These are phyloP conservation scores for Endocladia muricata DNA, from an alignment of 31 red algal species.

Conservation along the genomic window DNA sequence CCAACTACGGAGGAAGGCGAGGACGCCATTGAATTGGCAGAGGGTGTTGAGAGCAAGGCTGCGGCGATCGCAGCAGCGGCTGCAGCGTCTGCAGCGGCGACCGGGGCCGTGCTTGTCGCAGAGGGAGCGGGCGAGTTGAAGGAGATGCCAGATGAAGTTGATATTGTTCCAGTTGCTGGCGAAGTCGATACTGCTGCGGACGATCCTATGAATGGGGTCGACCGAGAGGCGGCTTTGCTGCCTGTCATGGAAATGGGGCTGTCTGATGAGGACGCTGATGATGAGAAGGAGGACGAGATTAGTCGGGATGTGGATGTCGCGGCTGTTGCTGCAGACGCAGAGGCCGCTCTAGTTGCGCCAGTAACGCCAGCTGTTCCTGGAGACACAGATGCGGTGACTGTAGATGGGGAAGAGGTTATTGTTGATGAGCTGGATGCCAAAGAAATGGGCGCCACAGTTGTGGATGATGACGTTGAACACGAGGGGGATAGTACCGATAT, in stretches of 20 bases:
- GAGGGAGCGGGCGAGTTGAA: neutral
- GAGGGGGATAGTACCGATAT: no score
- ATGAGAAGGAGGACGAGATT: no score
- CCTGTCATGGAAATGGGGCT: no score
- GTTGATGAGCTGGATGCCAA: neutral
- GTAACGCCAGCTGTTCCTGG: no score
- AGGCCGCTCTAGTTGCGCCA: neutral
- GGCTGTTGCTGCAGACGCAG: neutral
- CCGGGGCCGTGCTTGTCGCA: neutral
- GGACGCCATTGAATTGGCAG: slow-evolving; percentile 7
- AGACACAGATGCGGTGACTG: no score
- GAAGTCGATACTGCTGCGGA: neutral
- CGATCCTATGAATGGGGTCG: no score
- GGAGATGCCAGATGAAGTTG: neutral
- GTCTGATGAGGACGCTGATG: no score
- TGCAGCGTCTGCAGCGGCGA: neutral
- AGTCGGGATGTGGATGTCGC: neutral
- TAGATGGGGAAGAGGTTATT: neutral
- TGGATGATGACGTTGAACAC: neutral
- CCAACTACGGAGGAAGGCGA: neutral
- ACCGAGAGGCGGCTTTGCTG: no score
- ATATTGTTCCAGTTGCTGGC: neutral
- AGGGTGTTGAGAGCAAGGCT: neutral
- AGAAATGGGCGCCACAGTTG: neutral
- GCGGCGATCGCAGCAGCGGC: neutral